Percentiles rank a stretch among this genome's conserved stretches.
Evolutionary conservation across 495 filamentous ascomycete genomes (phyloP).

Genomic region (Penicillium lagena): DNA sequence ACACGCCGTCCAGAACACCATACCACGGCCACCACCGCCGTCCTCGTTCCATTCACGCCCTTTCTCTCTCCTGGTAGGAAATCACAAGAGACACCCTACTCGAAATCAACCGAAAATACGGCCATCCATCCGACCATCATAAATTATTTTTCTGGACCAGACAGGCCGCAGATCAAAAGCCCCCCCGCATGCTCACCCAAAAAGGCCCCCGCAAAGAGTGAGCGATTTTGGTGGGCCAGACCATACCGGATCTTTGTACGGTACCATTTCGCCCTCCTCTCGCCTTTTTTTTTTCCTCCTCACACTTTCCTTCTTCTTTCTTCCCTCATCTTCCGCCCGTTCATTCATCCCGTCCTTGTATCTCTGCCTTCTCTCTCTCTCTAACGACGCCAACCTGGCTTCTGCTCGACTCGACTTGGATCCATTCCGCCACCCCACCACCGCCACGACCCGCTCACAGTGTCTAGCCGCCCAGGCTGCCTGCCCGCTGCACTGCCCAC

Average conservation of each 20-base stretch:
- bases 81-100: background rate
- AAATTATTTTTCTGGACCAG: no score
- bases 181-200: slow-evolving; percentile 27
- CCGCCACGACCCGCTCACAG: slow-evolving; percentile 1
- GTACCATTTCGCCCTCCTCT: slow-evolving; percentile 8
- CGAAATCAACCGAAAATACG: background rate
- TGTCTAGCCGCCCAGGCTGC: slow-evolving; percentile 3
- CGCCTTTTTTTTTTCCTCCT: slow-evolving; percentile 8
- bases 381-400: slow-evolving; percentile 1
- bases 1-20: no score
- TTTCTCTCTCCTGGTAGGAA: no score
- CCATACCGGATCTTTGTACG: slow-evolving; percentile 13
- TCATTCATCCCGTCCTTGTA: background rate
- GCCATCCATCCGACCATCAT: background rate
- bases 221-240: slow-evolving; percentile 26
- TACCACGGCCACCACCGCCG: background rate
- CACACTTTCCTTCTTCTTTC: slow-evolving; percentile 2
- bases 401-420: slow-evolving; percentile 1
- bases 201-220: slow-evolving; percentile 27
- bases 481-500: slow-evolving; percentile 14
- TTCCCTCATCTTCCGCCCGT: slow-evolving; percentile 5
- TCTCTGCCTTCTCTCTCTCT: slow-evolving; percentile 6
- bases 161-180: no score
- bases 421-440: slow-evolving; percentile 2
- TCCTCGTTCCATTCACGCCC: no score